Percentiles rank a stretch among this genome's conserved stretches.
phyloP scores from a whole-genome alignment of 371 early-diverging fungal species.

The Rhizopus stolonifer region DNA sequence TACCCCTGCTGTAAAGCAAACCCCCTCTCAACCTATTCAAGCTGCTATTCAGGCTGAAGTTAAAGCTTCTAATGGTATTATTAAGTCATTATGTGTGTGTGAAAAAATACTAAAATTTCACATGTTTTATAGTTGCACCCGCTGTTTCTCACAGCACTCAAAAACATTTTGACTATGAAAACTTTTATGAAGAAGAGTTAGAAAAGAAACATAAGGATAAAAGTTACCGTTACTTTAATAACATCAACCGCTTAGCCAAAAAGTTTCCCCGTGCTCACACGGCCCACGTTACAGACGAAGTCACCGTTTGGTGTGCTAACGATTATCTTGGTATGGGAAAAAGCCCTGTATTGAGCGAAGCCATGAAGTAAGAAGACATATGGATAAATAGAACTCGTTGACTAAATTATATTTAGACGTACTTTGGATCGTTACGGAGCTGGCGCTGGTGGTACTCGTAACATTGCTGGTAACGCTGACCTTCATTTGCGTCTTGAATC shows the following conservation, averaged over 20 bases:
- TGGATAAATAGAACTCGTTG: no score
- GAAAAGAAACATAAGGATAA: constrained; percentile 96
- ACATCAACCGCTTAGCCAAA: constrained; percentile 96
- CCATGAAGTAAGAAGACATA: constrained; percentile 75
- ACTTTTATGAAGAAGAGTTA: constrained; percentile 76
- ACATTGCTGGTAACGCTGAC: constrained; percentile 97
- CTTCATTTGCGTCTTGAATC: constrained; percentile 92
- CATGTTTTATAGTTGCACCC: constrained; percentile 8
- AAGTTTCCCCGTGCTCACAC: constrained; percentile 94
- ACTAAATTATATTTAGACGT: no score
- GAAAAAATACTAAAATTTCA: constrained; percentile 1
- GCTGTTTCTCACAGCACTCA: constrained; percentile 48
- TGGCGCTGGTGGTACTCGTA: constrained; percentile 99
- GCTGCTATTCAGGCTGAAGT: constrained; percentile 21
- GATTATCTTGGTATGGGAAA: constrained; percentile 97
- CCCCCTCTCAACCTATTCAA: constrained; percentile 46
- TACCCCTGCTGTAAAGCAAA: constrained; percentile 32
- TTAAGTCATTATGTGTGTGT: neutral
- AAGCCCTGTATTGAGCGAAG: constrained; percentile 80
- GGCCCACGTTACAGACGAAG: constrained; percentile 77
- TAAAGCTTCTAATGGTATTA: constrained; percentile 28
- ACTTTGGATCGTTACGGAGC: constrained; percentile 95
- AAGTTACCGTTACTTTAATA: constrained; percentile 98
- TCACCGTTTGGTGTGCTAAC: constrained; percentile 99
- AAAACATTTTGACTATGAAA: constrained; percentile 87